phyloP scores from a whole-genome alignment of 345 rosid species.

The Raphanus sativus region DNA sequence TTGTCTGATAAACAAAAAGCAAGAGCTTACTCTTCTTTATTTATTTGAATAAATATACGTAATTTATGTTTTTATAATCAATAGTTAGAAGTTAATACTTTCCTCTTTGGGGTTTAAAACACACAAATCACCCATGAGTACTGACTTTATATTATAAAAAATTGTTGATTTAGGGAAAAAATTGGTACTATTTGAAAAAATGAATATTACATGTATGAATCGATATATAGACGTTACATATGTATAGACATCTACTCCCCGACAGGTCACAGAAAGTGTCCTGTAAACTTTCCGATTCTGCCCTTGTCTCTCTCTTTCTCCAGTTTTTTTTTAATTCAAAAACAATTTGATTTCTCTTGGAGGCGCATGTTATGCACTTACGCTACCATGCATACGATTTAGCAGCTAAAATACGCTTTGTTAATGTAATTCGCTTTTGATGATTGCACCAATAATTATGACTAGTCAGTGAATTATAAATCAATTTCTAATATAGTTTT shows the following conservation, averaged over 20 bases:
- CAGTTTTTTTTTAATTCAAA: neutral
- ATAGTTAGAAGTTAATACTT: constrained; percentile 8
- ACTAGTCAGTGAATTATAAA: neutral
- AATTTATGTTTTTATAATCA: neutral
- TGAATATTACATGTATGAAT: constrained; percentile 12
- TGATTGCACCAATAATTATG: neutral
- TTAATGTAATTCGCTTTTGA: neutral
- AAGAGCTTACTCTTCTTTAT: constrained; percentile 4
- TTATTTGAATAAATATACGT: constrained; percentile 2
- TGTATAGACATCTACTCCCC: constrained; percentile 37
- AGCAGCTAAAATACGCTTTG: constrained; percentile 4
- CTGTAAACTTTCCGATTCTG: constrained; percentile 36
- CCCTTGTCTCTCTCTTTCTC: constrained; percentile 30
- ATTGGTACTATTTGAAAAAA: neutral
- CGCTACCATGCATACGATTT: constrained; percentile 2
- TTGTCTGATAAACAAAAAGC: constrained; percentile 14
- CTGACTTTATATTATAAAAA: constrained; percentile 4
- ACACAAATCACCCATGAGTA: neutral
- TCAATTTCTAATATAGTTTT: neutral
- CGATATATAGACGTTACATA: neutral
- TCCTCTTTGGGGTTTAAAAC: constrained; percentile 22
- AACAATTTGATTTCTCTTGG: neutral
- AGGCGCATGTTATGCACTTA: neutral
- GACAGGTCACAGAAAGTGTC: constrained; percentile 47
- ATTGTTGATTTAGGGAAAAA: neutral